Evolutionary conservation across 2,329 filamentous ascomycete genomes (phyloP).

Genomic region (Fusarium armeniacum): DNA sequence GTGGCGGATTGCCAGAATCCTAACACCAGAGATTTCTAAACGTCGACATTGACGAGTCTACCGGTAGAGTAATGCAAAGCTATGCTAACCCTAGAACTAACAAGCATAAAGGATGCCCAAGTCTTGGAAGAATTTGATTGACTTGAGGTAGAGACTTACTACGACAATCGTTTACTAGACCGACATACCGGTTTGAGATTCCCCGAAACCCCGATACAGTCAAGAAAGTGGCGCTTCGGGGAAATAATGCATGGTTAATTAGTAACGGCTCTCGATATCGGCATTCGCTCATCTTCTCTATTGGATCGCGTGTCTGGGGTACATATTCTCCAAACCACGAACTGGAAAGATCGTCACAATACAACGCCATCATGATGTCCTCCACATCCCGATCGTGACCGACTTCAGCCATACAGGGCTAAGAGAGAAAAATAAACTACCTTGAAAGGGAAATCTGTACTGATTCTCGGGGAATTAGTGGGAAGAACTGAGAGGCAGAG

Average conservation of each 20-base stretch:
- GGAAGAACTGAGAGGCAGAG: slow-evolving; percentile 7
- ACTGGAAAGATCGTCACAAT: slow-evolving; percentile 26
- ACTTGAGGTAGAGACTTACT: background rate
- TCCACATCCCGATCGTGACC: slow-evolving; percentile 30
- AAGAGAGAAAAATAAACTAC: background rate
- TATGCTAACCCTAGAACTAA: background rate
- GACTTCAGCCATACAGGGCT: background rate
- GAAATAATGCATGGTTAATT: slow-evolving; percentile 1
- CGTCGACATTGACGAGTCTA: background rate
- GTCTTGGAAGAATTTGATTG: background rate
- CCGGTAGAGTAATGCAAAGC: background rate
- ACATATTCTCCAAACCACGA: slow-evolving; percentile 21
- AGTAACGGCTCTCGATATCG: slow-evolving; percentile 1
- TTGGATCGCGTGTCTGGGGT: slow-evolving; percentile 28
- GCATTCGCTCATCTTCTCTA: slow-evolving; percentile 1
- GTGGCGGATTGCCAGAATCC: background rate
- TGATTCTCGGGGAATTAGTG: slow-evolving; percentile 1
- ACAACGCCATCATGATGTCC: slow-evolving; percentile 6
- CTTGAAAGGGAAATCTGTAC: slow-evolving; percentile 7
- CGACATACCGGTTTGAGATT: slow-evolving; percentile 4
- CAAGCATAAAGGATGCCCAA: too few relatives aligned
- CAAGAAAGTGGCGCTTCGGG: slow-evolving; percentile 6
- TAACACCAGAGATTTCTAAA: background rate
- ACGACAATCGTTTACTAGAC: background rate
- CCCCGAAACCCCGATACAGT: slow-evolving; percentile 29